phyloP scores from a whole-genome alignment of 345 rosid species.

The Pugionium dolabratum region DNA sequence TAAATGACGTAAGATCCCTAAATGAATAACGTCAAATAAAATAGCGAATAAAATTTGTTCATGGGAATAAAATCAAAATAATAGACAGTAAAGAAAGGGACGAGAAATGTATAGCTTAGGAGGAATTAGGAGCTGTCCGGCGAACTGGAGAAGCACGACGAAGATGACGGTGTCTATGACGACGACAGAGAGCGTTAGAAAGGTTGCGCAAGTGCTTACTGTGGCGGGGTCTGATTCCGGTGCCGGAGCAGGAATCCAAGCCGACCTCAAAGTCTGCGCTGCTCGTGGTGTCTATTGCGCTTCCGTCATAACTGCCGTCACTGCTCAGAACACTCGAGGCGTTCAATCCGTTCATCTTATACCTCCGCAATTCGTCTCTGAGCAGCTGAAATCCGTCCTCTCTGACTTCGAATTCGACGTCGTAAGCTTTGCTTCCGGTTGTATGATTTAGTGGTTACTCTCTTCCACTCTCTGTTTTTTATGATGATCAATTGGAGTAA shows the following conservation, averaged over 20 bases:
- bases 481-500: conserved; percentile 13
- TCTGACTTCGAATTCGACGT: conserved; percentile 93
- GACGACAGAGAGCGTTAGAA: conserved; percentile 24
- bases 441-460: conserved; percentile 9
- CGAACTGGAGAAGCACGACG: conserved; percentile 34
- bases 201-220: conserved; percentile 56
- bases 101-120: conserved; percentile 35
- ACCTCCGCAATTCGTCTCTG: conserved; percentile 61
- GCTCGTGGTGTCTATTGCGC: conserved; percentile 93
- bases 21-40: background rate
- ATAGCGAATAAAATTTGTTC: background rate
- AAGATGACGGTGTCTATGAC: conserved; percentile 29
- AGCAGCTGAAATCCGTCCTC: conserved; percentile 83
- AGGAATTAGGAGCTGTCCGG: conserved; percentile 36
- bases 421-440: conserved; percentile 46
- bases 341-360: conserved; percentile 65
- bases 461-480: background rate
- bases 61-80: background rate
- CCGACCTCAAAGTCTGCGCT: conserved; percentile 90
- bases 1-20: no score
- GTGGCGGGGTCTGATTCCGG: conserved; percentile 98
- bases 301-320: conserved; percentile 81
- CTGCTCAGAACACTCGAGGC: conserved; percentile 88
- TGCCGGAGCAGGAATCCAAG: conserved; percentile 94
- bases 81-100: background rate